Evolutionary conservation across 1,284 basidiomycete species (phyloP), one percentile per base, ranked within the genome.

Genomic region (Ceratobasidium sp.): DNA sequence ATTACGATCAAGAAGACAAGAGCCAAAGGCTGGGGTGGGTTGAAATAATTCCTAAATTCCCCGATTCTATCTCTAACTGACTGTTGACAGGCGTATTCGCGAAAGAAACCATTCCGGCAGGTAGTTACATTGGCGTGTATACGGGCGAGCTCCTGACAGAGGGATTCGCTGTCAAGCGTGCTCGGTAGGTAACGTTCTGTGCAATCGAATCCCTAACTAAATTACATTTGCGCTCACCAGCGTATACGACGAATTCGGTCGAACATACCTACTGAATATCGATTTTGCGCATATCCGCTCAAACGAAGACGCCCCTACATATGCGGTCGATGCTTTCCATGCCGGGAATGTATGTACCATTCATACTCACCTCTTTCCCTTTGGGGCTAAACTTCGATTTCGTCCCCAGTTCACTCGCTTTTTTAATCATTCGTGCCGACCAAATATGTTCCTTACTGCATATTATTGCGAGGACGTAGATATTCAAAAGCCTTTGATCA

Each of bases 361-460:
- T n/a, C 78, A 62, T 14, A 19, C 24, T 60, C 51, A 15, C 44
- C 73, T 60, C 53, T 2, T 71, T 73, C 59, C n/a, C n/a, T 77
- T 71, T 75, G 75, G 41, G 76, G 22, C 73, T 79, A 22, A n/a
- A 27, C 19, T 67, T 78, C 80, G 79, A 57, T 76, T 77, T 60
- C n/a, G n/a, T 75, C n/a, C 65, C n/a, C 77, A 92, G 90, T 91
- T 91, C 82, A 91, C 91, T 50, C 85, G 90, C 19, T 92, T 90
- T 78, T 78, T 92, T 93, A 96, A 96, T 79, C 95, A 97, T 79
- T 95, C 92, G 19, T 97, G 95, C 80, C 90, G 94, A 76, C 95
- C 96, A 0, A 98, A 97, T 80, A 89, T 93, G 76, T 81, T 81
- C 4, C 87, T 95, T 14, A 86, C 87, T n/a, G 86, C 93, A 0